Evolutionary conservation across 108 stramenopile species (phyloP).

Genomic region (Pseudonitzschia delicatissima): DNA sequence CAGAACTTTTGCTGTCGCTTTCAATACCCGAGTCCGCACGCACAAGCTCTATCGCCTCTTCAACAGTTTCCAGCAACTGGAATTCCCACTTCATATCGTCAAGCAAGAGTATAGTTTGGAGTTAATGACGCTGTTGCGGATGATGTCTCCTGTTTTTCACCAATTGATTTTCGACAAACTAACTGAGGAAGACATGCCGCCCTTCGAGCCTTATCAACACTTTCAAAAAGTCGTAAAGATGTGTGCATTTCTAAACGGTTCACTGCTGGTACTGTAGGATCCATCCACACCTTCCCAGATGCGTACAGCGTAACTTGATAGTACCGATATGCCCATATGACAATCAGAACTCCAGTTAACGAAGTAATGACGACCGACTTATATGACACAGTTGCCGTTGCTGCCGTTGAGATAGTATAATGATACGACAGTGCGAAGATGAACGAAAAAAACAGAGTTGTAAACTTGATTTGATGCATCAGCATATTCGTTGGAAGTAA

Average conservation of each 20-base stretch:
- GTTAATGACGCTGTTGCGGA: background rate
- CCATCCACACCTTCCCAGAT: conserved; percentile 49
- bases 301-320: conserved; percentile 4
- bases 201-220: conserved; percentile 26
- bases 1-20: background rate
- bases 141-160: background rate
- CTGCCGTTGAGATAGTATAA: background rate
- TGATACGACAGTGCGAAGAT: background rate
- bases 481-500: conserved; percentile 33
- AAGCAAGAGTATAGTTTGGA: conserved; percentile 22
- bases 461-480: conserved; percentile 31
- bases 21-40: background rate
- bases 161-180: conserved; percentile 14
- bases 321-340: conserved; percentile 14
- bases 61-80: conserved; percentile 32
- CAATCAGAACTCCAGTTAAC: background rate
- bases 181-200: conserved; percentile 47
- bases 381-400: background rate
- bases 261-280: conserved; percentile 36
- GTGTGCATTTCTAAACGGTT: conserved; percentile 49
- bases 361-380: background rate
- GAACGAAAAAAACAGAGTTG: conserved; percentile 10
- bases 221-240: conserved; percentile 34
- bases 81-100: conserved; percentile 37
- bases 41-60: conserved; percentile 29